phyloP scores from a whole-genome alignment of 352 stramenopile genomes.

The Plasmopara viticola region DNA sequence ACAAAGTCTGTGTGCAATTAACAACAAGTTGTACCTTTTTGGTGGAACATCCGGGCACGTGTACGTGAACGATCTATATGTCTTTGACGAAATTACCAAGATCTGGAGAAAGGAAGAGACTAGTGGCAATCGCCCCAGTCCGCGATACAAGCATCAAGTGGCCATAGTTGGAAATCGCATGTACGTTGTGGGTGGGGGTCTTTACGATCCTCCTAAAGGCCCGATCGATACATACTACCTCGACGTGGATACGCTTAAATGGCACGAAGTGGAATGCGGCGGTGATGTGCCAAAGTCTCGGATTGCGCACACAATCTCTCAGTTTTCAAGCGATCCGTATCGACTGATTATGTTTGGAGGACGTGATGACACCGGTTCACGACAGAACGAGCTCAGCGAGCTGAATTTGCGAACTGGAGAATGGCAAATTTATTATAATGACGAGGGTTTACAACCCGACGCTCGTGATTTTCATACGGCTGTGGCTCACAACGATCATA shows the following conservation, averaged over 20 bases:
- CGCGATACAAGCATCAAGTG: conserved; percentile 81
- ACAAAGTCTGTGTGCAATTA: conserved; percentile 68
- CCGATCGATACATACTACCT: conserved; percentile 75
- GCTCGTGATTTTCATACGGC: conserved; percentile 78
- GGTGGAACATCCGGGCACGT: conserved; percentile 73
- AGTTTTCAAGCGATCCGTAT: conserved; percentile 36
- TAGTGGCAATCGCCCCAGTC: conserved; percentile 49
- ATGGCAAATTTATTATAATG: conserved; percentile 54
- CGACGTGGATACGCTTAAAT: conserved; percentile 66
- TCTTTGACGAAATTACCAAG: conserved; percentile 70
- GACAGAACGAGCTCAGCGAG: conserved; percentile 68
- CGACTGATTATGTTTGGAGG: conserved; percentile 77
- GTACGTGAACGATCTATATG: conserved; percentile 82
- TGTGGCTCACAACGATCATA: conserved; percentile 62
- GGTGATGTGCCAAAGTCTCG: conserved; percentile 63
- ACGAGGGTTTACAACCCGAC: conserved; percentile 62
- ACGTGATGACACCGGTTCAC: conserved; percentile 58
- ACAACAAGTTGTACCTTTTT: conserved; percentile 80
- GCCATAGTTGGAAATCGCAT: conserved; percentile 59
- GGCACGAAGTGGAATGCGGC: conserved; percentile 51
- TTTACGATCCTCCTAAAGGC: conserved; percentile 78
- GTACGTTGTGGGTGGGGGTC: conserved; percentile 72
- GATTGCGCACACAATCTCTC: conserved; percentile 73
- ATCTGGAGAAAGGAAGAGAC: conserved; percentile 71
- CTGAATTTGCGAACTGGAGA: conserved; percentile 53